Conservation (phyloP, 176 grass and related monocot species). For the Pontederia paniculata region DNA sequence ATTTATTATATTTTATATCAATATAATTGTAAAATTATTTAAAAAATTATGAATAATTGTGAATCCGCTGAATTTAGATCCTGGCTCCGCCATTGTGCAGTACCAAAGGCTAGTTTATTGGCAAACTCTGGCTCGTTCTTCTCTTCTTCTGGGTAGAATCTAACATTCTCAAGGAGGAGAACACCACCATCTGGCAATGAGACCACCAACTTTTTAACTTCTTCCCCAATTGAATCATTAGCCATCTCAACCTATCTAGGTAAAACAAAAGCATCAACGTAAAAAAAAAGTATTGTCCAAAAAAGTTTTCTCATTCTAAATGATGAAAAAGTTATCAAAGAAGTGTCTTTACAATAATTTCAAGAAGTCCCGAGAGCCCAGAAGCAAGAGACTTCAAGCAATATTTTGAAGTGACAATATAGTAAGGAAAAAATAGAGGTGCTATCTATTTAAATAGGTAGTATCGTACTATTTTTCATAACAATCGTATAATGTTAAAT, state of each 20-base stretch:
- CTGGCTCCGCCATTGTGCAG: too few species aligned
- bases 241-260: slow-evolving; percentile 3
- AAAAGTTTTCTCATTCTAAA: too few species aligned
- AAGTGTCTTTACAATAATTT: background rate
- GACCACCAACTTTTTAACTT: background rate
- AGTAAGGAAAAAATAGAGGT: too few species aligned
- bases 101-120: too few species aligned
- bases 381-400: background rate
- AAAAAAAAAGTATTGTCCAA: background rate
- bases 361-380: slow-evolving; percentile 1
- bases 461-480: too few species aligned
- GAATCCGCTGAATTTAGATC: too few species aligned
- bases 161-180: slow-evolving; percentile 6
- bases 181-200: slow-evolving; percentile 1
- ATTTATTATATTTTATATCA: too few species aligned
- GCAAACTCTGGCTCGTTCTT: background rate
- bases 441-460: too few species aligned
- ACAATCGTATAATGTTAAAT: too few species aligned
- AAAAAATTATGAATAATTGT: too few species aligned
- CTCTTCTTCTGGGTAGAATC: slow-evolving; percentile 1
- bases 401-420: slow-evolving; percentile 1
- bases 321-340: background rate
- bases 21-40: too few species aligned
- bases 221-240: background rate
- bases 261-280: background rate